Evolutionary conservation across 495 filamentous ascomycete genomes (phyloP), one percentile per base, ranked within the genome.

Genomic region (Podospora sp.): DNA sequence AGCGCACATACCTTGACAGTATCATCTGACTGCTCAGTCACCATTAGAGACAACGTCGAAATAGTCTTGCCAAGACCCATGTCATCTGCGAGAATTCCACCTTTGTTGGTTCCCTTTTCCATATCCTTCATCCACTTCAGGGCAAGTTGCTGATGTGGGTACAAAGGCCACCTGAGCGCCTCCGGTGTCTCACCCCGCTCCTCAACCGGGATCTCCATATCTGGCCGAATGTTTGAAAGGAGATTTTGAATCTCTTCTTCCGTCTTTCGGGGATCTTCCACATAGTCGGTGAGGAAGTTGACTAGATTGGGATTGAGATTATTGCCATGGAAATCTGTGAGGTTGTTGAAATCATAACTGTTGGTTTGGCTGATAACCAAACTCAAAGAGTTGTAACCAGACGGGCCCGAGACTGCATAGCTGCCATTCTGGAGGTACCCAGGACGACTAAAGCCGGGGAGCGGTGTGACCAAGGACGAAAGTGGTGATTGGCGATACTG

Each of bases 11-110:
- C 73, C 71, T 77, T 78, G 66, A 68, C 35, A 12, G 58, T 79
- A 72, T 93, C 85, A 1, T 77, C 71, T 0, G 92, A 89, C 16
- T 85, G 88, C 26, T 88, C 83, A n/a, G 88, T 85, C 1, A 94
- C 83, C 68, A 99, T 91, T 35, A 99, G 84, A 1, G 95, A 89
- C 24, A 99, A 82, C 18, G 92, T 88, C 68, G 94, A 91, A 57
- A 99, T 90, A 1, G 95, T 99, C 80, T 99, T 99, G 22, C 95
- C 95, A 11, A 99, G 83, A 12, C 95, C 95, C 95, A 99, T 99
- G 60, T 94, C 92, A 73, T 96, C 92, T 4, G 91, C 93, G 56
- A 95, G 83, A 68, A 97, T 92, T 12, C 92, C 93, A 46, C 93
- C 93, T 70, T 90, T 92, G 65, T 90, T 91, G 3, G 79, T 83